Conservation (phyloP, 371 early-diverging fungal species). For the Mortierella sp. region DNA sequence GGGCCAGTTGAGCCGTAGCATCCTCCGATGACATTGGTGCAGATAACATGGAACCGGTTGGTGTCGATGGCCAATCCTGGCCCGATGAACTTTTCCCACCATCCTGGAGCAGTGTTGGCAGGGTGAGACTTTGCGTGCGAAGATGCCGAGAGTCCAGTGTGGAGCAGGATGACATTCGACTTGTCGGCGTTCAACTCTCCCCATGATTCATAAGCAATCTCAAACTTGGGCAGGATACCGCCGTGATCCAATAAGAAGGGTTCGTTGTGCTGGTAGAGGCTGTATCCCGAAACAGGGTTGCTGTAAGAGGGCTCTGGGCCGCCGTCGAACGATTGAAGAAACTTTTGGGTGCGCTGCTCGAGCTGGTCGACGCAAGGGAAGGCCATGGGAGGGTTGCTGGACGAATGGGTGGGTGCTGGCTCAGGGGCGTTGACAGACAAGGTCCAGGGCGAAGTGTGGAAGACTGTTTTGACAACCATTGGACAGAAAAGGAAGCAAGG, state of each 20-base stretch:
- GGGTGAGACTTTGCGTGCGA: conserved; percentile 87
- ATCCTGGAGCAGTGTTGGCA: conserved; percentile 85
- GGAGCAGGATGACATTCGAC: conserved; percentile 85
- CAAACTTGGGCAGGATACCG: conserved; percentile 81
- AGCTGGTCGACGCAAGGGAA: conserved; percentile 87
- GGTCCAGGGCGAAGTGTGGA: conserved; percentile 49
- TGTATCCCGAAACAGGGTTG: conserved; percentile 87
- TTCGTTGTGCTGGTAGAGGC: conserved; percentile 70
- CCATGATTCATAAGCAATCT: conserved; percentile 92
- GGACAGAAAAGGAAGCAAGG: not conserved
- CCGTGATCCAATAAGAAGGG: conserved; percentile 89
- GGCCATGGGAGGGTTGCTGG: conserved; percentile 74
- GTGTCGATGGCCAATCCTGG: conserved; percentile 88
- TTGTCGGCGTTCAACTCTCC: conserved; percentile 77
- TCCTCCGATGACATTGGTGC: conserved; percentile 90
- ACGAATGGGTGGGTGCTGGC: conserved; percentile 31
- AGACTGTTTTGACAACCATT: conserved; percentile 18
- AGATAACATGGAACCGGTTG: conserved; percentile 88
- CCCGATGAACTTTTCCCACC: conserved; percentile 99
- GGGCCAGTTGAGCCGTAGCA: conserved; percentile 94
- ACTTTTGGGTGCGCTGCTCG: conserved; percentile 67
- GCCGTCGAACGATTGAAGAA: conserved; percentile 71
- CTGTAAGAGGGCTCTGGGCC: conserved; percentile 93
- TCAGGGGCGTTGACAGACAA: conserved; percentile 35
- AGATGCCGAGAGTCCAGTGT: conserved; percentile 89